Base-by-base conservation (phyloP, 805 yeast genomes). In the Metschnikowia lachancei region DNA sequence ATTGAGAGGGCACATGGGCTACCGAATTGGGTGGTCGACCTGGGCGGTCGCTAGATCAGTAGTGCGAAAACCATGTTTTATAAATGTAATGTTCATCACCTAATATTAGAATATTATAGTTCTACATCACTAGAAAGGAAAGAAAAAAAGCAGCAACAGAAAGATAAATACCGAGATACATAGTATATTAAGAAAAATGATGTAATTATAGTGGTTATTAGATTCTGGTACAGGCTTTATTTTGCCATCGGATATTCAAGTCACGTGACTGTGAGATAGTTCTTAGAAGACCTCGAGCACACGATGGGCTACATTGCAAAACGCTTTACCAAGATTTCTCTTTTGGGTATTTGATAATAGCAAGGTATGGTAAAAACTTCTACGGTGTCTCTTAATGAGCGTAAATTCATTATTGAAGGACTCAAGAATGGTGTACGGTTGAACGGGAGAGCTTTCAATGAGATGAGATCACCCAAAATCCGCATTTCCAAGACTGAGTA, bases 391-490 rank as follows among this genome's bases (percentile, higher is more conserved):
- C 69, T 67, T 37, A 81, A 84, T 47, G 95, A 89, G 64, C 65
- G 72, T 36, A 68, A 68, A 36, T 89, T 84, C 59, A 67, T 87
- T 7, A 61, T 80, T 11, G 83, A 81, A 42, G 77, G 87, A 1
- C 70, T 92, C 41, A 80, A 79, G 45, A 75, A 76, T 41, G 82
- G 83, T 3, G 55, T 77, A 29, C 74, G 98, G 39, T 56, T 80
- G 3, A 95, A 88, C 60, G 87, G 88, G 1, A 77, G 98, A 36
- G 59, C 66, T 28, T 69, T 85, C 30, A 77, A 78, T 36, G 79
- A 85, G 52, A 74, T 82, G 64, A 74, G 98, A 51, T 75, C 76
- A 16, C 80, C 89, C 1, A 43, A 38, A n/a, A 80, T 92, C 34
- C 59, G 60, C 16, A 74, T 90, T 34, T 87, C 90, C 14, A 55